phyloP scores from a whole-genome alignment of 257 asterid species.

The Salvia hispanica region DNA sequence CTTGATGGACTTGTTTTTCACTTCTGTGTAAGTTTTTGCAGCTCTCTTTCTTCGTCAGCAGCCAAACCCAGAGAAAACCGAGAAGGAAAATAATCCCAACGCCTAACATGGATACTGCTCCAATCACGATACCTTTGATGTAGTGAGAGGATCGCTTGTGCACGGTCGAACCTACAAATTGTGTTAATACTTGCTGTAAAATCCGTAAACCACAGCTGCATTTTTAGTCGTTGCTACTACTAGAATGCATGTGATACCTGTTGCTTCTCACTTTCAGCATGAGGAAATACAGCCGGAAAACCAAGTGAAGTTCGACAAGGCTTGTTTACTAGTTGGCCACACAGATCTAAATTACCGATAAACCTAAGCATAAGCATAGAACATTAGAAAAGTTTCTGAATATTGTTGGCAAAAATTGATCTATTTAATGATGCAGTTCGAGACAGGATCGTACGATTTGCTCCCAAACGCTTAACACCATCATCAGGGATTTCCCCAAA shows the following conservation, averaged over 20 bases:
- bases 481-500: slow-evolving; percentile 94
- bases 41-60: slow-evolving; percentile 83
- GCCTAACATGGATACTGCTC: slow-evolving; percentile 73
- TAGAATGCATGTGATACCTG: slow-evolving; percentile 45
- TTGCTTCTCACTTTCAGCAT: slow-evolving; percentile 85
- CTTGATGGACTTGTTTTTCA: slow-evolving; percentile 83
- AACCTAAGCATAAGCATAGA: slow-evolving; percentile 64
- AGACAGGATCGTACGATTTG: slow-evolving; percentile 63
- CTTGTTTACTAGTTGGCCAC: slow-evolving; percentile 91
- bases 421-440: background rate
- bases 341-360: slow-evolving; percentile 89
- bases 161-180: slow-evolving; percentile 39
- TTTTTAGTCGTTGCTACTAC: no score
- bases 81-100: slow-evolving; percentile 61
- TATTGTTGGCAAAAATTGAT: background rate
- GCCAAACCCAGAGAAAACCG: slow-evolving; percentile 71
- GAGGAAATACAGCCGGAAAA: slow-evolving; percentile 95
- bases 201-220: no score
- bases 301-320: slow-evolving; percentile 95
- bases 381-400: slow-evolving; percentile 40
- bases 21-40: slow-evolving; percentile 81
- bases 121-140: slow-evolving; percentile 74
- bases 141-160: slow-evolving; percentile 73
- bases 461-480: slow-evolving; percentile 81
- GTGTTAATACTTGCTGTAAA: no score